phyloP scores from a whole-genome alignment of 2,329 filamentous ascomycete genomes.

The Triangularia setosa region DNA sequence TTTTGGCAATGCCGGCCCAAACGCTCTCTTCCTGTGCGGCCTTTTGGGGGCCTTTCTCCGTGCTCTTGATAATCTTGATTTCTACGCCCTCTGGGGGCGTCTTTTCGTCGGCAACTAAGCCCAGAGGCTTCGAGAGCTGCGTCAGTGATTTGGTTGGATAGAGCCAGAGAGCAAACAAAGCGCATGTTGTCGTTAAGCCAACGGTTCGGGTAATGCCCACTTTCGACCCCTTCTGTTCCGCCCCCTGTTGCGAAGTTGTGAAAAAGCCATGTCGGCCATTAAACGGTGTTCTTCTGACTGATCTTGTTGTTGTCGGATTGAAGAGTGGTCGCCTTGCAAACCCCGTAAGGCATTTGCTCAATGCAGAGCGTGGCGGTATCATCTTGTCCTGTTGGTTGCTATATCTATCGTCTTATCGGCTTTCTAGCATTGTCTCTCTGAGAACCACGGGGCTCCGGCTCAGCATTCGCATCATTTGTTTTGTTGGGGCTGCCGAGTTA shows the following conservation, averaged over 20 bases:
- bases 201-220: constrained; percentile 28
- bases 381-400: background rate
- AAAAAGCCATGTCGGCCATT: constrained; percentile 16
- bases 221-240: constrained; percentile 13
- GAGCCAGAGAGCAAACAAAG: constrained; percentile 37
- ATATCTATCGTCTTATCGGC: background rate
- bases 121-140: constrained; percentile 1
- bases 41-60: constrained; percentile 7
- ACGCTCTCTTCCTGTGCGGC: constrained; percentile 30
- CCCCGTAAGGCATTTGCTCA: background rate
- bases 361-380: background rate
- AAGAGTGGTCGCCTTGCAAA: background rate
- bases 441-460: background rate
- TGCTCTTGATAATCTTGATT: constrained; percentile 7
- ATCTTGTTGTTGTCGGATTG: background rate
- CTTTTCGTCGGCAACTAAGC: background rate
- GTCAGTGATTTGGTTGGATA: constrained; percentile 37
- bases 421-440: background rate
- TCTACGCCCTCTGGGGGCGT: background rate
- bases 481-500: background rate
- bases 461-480: background rate
- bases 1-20: constrained; percentile 50
- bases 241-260: constrained; percentile 10
- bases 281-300: background rate
- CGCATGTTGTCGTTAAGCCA: constrained; percentile 32